Evolutionary conservation across 2,329 filamentous ascomycete species (phyloP).

Genomic region (Aspergillus sp.): DNA sequence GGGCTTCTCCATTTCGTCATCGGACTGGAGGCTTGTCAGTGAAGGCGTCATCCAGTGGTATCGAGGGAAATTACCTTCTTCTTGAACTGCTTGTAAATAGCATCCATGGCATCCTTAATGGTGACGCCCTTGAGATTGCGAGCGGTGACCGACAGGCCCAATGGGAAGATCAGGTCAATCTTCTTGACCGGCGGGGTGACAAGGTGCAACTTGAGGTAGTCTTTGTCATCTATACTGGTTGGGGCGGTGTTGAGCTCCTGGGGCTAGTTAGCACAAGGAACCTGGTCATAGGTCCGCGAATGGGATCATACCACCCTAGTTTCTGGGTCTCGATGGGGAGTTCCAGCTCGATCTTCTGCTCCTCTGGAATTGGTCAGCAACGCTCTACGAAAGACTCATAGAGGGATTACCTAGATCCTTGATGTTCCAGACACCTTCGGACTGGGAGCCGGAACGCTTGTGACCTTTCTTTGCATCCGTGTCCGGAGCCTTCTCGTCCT

Average conservation of each 20-base stretch:
- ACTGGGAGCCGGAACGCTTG: conserved; percentile 63
- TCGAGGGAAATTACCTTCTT: conserved; percentile 80
- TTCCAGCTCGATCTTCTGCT: conserved; percentile 21
- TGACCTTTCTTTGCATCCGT: conserved; percentile 47
- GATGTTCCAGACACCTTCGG: conserved; percentile 69
- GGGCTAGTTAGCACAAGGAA: not conserved
- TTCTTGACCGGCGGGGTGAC: conserved; percentile 79
- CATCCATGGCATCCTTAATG: conserved; percentile 92
- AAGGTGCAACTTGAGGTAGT: conserved; percentile 71
- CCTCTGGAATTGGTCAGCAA: conserved; percentile 13
- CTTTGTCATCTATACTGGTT: conserved; percentile 67
- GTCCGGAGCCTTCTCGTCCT: conserved; percentile 46
- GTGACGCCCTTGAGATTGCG: conserved; percentile 91
- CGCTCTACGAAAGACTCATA: not conserved
- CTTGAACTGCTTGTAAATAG: conserved; percentile 93
- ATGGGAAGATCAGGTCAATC: conserved; percentile 84
- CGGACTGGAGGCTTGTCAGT: too few relatives aligned
- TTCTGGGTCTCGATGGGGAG: conserved; percentile 29
- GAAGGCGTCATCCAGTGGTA: too few relatives aligned
- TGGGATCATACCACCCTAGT: conserved; percentile 23
- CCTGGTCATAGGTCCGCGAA: too few relatives aligned
- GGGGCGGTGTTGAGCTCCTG: conserved; percentile 91
- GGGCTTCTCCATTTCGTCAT: conserved; percentile 81
- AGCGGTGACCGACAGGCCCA: conserved; percentile 78
- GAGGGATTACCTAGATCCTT: conserved; percentile 62